phyloP scores from a whole-genome alignment of 768 basidiomycete species.

The Suillus subalutaceus region DNA sequence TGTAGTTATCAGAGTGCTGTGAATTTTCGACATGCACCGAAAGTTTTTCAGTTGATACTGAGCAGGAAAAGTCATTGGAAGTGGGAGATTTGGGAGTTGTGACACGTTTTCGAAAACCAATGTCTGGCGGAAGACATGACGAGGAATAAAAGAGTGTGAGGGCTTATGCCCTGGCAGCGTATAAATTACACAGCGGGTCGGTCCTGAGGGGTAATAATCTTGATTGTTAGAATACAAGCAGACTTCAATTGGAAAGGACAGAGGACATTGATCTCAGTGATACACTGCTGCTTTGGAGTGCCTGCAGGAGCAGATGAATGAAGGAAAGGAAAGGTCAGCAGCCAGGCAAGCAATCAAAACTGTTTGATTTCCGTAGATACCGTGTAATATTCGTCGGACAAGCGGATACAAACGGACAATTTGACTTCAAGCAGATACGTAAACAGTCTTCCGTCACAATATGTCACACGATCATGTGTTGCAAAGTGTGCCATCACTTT shows the following conservation, averaged over 20 bases:
- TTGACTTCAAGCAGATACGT: conserved; percentile 10
- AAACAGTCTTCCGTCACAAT: neutral
- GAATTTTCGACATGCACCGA: conserved; percentile 18
- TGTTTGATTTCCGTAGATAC: conserved; percentile 17
- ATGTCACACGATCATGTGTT: conserved; percentile 3
- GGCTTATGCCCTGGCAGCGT: conserved; percentile 4
- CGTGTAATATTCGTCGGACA: conserved; percentile 10
- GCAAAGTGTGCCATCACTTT: neutral
- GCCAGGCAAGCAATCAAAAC: neutral
- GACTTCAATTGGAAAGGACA: neutral
- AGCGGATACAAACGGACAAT: conserved; percentile 5
- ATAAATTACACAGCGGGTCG: conserved; percentile 10
- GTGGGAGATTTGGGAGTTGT: conserved; percentile 14
- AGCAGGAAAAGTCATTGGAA: conserved; percentile 33
- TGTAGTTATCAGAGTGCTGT: conserved; percentile 36
- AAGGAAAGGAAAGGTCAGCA: conserved; percentile 8
- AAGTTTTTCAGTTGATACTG: conserved; percentile 34
- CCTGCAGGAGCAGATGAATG: neutral
- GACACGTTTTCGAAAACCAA: conserved; percentile 30
- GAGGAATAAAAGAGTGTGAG: conserved; percentile 8
- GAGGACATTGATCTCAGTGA: conserved; percentile 7
- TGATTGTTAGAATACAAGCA: conserved; percentile 5
- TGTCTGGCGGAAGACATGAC: conserved; percentile 29
- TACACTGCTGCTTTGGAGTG: neutral
- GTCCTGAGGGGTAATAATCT: conserved; percentile 9